These are phyloP conservation scores for Myxozyma geophila DNA, from an alignment of 805 yeast genomes.

Conservation along the genomic window DNA sequence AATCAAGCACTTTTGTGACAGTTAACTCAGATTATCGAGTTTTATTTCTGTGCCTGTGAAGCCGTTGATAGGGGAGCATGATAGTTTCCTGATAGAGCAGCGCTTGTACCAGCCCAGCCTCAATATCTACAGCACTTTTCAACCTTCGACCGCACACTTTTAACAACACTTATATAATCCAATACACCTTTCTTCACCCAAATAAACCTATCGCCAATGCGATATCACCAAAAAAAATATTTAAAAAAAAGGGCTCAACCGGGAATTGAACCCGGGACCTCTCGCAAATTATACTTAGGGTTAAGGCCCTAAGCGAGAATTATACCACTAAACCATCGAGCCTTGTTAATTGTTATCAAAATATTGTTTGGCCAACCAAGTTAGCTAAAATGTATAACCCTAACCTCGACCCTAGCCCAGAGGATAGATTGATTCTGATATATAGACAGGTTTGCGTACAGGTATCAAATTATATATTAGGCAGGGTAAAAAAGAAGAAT, in stretches of 20 bases:
- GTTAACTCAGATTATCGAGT: too few species aligned
- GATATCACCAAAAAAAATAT: neutral
- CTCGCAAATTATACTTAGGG: conserved; percentile 44
- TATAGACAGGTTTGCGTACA: neutral
- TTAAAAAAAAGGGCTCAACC: conserved; percentile 44
- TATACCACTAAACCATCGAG: conserved; percentile 48
- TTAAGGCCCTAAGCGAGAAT: conserved; percentile 45
- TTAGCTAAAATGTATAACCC: neutral
- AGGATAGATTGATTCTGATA: neutral
- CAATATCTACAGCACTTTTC: too few species aligned
- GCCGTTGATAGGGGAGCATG: too few species aligned
- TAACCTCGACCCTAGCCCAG: neutral
- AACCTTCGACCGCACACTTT: too few species aligned
- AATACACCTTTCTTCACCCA: too few species aligned
- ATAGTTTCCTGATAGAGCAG: too few species aligned
- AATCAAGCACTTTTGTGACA: too few species aligned
- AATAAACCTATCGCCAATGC: neutral
- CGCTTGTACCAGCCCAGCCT: too few species aligned
- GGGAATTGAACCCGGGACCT: conserved; percentile 49
- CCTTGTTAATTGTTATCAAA: conserved; percentile 25
- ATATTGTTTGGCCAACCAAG: neutral
- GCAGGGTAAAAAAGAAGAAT: too few species aligned
- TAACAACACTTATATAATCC: too few species aligned
- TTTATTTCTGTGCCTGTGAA: too few species aligned
- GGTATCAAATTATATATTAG: too few species aligned